These are phyloP conservation scores for Termitomyces sp. DNA, from an alignment of 768 basidiomycete genomes.

Conservation along the genomic window DNA sequence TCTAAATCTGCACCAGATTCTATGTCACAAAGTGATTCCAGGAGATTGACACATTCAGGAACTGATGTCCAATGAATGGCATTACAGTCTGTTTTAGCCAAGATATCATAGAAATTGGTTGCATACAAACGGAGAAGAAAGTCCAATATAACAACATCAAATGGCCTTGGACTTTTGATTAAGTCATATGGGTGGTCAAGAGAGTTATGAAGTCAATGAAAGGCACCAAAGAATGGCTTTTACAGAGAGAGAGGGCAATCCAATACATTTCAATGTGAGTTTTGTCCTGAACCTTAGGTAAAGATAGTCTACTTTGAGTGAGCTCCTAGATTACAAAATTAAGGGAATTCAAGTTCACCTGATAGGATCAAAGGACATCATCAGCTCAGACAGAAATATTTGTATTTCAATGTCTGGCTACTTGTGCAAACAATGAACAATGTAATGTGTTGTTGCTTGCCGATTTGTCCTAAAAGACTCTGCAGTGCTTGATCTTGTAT, in stretches of 20 bases:
- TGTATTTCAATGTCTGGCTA: background rate
- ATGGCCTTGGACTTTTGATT: background rate
- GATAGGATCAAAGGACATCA: background rate
- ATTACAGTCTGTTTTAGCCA: conserved; percentile 2
- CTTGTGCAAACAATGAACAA: background rate
- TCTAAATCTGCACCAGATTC: background rate
- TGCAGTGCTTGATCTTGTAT: background rate
- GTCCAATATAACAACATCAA: background rate
- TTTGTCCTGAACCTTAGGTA: background rate
- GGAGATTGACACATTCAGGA: conserved; percentile 1
- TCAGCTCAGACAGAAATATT: background rate
- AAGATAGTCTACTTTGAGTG: background rate
- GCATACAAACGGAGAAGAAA: conserved; percentile 8
- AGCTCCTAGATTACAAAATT: background rate
- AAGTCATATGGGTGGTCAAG: background rate
- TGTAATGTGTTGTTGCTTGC: background rate
- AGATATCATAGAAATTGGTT: conserved; percentile 3
- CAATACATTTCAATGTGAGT: background rate
- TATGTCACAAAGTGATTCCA: background rate
- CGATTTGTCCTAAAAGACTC: background rate
- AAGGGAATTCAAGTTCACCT: background rate
- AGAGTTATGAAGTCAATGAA: conserved; percentile 3
- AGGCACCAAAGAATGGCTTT: conserved; percentile 5
- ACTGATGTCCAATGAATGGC: background rate
- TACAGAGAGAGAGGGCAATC: conserved; percentile 1